Evolutionary conservation across 2,329 filamentous ascomycete genomes (phyloP).

Genomic region (Helminthosporium solani): DNA sequence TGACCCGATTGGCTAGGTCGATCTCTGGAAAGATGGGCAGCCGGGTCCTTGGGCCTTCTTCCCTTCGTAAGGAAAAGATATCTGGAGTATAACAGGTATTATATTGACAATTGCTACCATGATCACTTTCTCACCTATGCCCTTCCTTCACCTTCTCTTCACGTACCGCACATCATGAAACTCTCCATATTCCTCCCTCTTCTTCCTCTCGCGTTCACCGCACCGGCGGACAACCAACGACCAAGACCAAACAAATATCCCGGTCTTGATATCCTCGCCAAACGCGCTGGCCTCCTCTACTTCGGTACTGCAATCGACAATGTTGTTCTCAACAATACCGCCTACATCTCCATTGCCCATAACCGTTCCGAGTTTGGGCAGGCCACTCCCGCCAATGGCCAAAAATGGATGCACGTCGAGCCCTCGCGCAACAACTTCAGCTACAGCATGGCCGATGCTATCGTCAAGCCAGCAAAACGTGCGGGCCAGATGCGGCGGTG

Average conservation of each 20-base stretch:
- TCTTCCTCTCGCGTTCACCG: slow-evolving; percentile 19
- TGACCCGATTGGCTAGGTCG: slow-evolving; percentile 19
- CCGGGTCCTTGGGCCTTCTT: slow-evolving; percentile 9
- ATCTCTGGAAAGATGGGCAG: slow-evolving; percentile 11
- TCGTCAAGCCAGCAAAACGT: slow-evolving; percentile 43
- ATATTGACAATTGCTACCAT: slow-evolving; percentile 8
- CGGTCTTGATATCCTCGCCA: slow-evolving; percentile 55
- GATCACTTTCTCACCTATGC: slow-evolving; percentile 1
- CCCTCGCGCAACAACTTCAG: slow-evolving; percentile 58
- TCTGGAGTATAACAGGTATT: background rate
- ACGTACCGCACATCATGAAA: slow-evolving; percentile 29
- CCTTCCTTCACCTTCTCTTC: background rate
- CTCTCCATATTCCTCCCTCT: slow-evolving; percentile 16
- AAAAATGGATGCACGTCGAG: slow-evolving; percentile 66
- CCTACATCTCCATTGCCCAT: slow-evolving; percentile 58
- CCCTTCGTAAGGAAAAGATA: slow-evolving; percentile 4
- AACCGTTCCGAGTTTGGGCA: slow-evolving; percentile 62
- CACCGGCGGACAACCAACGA: slow-evolving; percentile 16
- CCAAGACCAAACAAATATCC: slow-evolving; percentile 17
- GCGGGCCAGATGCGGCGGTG: slow-evolving; percentile 58
- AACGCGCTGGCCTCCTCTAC: slow-evolving; percentile 56
- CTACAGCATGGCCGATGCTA: slow-evolving; percentile 57
- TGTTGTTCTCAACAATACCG: slow-evolving; percentile 47
- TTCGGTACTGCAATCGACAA: slow-evolving; percentile 63
- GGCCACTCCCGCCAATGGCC: slow-evolving; percentile 64